Base-by-base conservation (phyloP, 306 rosid genomes). In the Myrica gale region DNA sequence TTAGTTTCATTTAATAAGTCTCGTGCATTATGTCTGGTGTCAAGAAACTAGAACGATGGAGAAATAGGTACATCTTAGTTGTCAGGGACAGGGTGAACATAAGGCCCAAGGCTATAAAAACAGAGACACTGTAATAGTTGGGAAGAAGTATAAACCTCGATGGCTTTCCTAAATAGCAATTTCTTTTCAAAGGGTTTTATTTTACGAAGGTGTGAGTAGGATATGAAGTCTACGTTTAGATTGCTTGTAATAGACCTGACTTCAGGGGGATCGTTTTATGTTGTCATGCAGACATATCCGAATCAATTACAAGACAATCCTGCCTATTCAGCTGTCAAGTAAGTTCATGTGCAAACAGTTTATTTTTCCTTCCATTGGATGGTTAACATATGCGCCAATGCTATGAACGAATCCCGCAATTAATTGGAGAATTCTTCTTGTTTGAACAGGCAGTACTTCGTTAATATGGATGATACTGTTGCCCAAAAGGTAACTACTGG, bases 281-380 rank as follows among this genome's bases (percentile, higher is more conserved):
- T 55, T 37, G 39, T 43, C 19, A 12, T 82, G 77, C 85, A 83
- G 89, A 83, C 84, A 19, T 79, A 77, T 79, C 79, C 74, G 6
- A 84, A 87, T 58, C 90, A 88, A 9, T 74, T 87, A 53, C 84
- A 84, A 75, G 86, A 79, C 73, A 84, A 79, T 77, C 88, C 90
- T 66, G 80, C 90, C 15, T 87, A 87, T 76, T 84, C 88, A 37
- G 86, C 65, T 15, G 88, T 79, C 3, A 84, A 82, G 89, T 86
- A 76, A 78, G 89, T 78, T 55, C 4, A 2, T 13, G n/a, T 15
- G 6, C 23, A 46, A n/a, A n/a, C 54, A 67, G 43, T 41, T 26
- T 12, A 42, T 46, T 65, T 75, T 23, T 13, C n/a, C 20, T 43
- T 53, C 23, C 4, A 0, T 16, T 44, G 17, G 37, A 70, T 26